Evolutionary conservation across 73 alveolate genomes (phyloP), one percentile per base, ranked within the genome.

Genomic region (Stentor roeselii): DNA sequence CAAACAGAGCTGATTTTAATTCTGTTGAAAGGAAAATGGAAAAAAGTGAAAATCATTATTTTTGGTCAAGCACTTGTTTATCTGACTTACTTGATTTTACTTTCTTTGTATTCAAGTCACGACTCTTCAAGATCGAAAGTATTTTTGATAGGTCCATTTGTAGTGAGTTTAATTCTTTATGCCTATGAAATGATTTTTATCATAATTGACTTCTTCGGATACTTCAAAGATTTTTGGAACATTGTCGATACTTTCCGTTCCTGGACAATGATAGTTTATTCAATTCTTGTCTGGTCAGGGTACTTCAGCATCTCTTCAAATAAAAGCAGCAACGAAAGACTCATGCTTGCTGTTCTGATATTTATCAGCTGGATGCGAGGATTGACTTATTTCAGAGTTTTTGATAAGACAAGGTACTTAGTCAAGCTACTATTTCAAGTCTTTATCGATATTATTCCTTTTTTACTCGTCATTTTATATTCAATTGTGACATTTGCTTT

Each of bases 321-420:
- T 34, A 14, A 21, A 32, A 67, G 11, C 41, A 27, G 27, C 21
- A 21, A 50, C 21, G 67, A 50, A 50, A 50, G 67, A 40, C 34
- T 21, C 37, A 67, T 67, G 37, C 37, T 67, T 67, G 80, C 80
- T 0, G n/a, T 67, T 15, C 41, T 32, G 41, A n/a, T 32, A 21
- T 67, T 67, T 67, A 21, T 67, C 1, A 67, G 80, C 37, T 67
- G 80, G 80, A 1, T 67, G 2, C n/a, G 80, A 30, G 80, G 80
- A 2, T 27, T 67, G 21, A 67, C 80, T 21, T 67, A 67, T 2
- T 67, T 67, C 37, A n/a, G 80, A 21, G 27, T 67, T 1, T 21
- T 30, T 1, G 37, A 36, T n/a, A 67, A n/a, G 21, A 67, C 80
- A 21, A 0, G 80, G 0, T 67, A 67, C 34, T 32, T 67, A 32